Evolutionary conservation across 1,139 yeast genomes (phyloP).

Genomic region (Keqinozyma sinolaborantium): DNA sequence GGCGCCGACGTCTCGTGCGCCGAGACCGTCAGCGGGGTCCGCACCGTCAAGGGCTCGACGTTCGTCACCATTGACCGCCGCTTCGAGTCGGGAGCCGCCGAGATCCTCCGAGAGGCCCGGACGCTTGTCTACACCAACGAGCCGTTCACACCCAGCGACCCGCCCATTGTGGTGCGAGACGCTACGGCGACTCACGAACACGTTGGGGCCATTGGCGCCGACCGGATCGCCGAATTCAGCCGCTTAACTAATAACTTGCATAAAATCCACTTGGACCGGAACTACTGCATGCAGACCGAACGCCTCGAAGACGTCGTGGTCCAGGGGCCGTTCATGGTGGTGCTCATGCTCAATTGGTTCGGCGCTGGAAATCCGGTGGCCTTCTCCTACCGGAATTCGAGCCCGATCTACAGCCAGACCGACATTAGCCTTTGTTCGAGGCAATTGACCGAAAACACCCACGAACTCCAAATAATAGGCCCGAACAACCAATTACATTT

Average conservation of each 20-base stretch:
- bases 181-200: conserved; percentile 1
- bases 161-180: background rate
- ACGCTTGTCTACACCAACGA: conserved; percentile 36
- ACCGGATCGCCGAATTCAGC: conserved; percentile 46
- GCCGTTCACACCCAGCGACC: conserved; percentile 8
- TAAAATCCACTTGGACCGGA: conserved; percentile 67
- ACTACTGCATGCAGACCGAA: conserved; percentile 52
- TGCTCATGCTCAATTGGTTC: conserved; percentile 54
- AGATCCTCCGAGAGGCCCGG: conserved; percentile 24
- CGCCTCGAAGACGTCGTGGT: conserved; percentile 59
- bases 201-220: conserved; percentile 1
- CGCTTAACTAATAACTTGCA: conserved; percentile 80
- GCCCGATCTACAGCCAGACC: conserved; percentile 24
- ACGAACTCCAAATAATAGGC: conserved; percentile 1
- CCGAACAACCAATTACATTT: conserved; percentile 1
- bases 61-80: conserved; percentile 46
- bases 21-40: conserved; percentile 40
- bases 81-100: conserved; percentile 13
- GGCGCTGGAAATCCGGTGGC: conserved; percentile 13
- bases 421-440: no score
- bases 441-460: no score
- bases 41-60: conserved; percentile 29
- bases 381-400: conserved; percentile 47
- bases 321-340: conserved; percentile 80
- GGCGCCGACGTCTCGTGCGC: conserved; percentile 35